phyloP scores from a whole-genome alignment of 2,329 filamentous ascomycete species.

The Cadophora malorum region DNA sequence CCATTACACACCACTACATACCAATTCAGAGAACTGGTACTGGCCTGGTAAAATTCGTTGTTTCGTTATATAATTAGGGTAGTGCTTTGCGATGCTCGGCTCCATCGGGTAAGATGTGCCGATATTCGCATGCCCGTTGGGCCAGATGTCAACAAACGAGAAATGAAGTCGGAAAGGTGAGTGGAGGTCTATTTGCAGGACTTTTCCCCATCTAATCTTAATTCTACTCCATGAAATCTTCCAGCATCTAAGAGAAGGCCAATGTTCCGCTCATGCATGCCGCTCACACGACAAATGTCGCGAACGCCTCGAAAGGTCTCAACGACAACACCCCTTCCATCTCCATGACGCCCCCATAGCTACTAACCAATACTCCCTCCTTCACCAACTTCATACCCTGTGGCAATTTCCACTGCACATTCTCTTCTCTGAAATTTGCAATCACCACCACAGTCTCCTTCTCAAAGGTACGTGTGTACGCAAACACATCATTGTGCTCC shows the following conservation, averaged over 20 bases:
- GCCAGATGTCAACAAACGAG: not conserved
- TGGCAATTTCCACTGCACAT: conserved; percentile 32
- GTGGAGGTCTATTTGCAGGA: not conserved
- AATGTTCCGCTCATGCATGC: too few species aligned
- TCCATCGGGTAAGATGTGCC: not conserved
- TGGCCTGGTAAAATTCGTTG: not conserved
- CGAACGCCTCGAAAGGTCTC: conserved; percentile 24
- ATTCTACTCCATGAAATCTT: too few species aligned
- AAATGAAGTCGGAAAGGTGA: not conserved
- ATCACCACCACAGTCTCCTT: conserved; percentile 35
- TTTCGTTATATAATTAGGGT: not conserved
- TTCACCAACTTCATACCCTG: conserved; percentile 6
- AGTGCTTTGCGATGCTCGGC: not conserved
- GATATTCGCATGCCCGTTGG: not conserved
- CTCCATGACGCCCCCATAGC: conserved; percentile 20
- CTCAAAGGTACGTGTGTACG: conserved; percentile 49
- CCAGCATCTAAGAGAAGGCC: too few species aligned
- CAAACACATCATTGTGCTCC: conserved; percentile 60
- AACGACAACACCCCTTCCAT: conserved; percentile 8
- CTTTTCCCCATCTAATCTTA: not conserved
- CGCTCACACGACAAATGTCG: conserved; percentile 13
- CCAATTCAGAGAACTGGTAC: not conserved
- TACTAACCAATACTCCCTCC: conserved; percentile 10
- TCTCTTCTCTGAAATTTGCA: conserved; percentile 33
- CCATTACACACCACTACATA: not conserved